Evolutionary conservation across 2,329 filamentous ascomycete genomes (phyloP).

Genomic region (Lachnellula occidentalis): DNA sequence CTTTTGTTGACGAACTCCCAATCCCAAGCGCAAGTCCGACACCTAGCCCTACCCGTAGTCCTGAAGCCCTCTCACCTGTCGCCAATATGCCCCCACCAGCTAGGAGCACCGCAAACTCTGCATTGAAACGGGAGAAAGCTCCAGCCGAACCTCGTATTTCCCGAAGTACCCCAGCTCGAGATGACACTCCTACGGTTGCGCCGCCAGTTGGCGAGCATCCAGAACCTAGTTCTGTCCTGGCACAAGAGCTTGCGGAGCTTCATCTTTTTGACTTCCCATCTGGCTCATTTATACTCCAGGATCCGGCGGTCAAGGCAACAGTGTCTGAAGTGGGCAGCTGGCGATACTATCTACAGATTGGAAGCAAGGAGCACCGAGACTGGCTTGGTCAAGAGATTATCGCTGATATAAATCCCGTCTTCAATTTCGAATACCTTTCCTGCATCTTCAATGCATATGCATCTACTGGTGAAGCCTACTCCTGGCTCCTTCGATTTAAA

Average conservation of each 20-base stretch:
- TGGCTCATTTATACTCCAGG: conserved; percentile 78
- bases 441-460: conserved; percentile 99
- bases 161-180: conserved; percentile 30
- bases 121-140: conserved; percentile 38
- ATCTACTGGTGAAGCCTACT: conserved; percentile 82
- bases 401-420: conserved; percentile 93
- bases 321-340: conserved; percentile 77
- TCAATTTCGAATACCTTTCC: conserved; percentile 98
- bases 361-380: conserved; percentile 60
- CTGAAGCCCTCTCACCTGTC: conserved; percentile 35
- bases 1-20: conserved; percentile 62
- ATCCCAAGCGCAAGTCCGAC: conserved; percentile 52
- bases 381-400: conserved; percentile 85
- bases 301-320: conserved; percentile 65
- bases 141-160: conserved; percentile 5
- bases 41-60: conserved; percentile 50
- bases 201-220: conserved; percentile 59
- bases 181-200: conserved; percentile 49
- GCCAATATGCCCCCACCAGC: conserved; percentile 19
- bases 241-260: conserved; percentile 73
- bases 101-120: conserved; percentile 39
- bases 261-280: conserved; percentile 90
- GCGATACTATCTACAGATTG: conserved; percentile 93
- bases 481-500: conserved; percentile 90
- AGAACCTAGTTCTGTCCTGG: conserved; percentile 64